Evolutionary conservation across 305 asterid species (phyloP).

Genomic region (Fraxinus xanthoxyloides): DNA sequence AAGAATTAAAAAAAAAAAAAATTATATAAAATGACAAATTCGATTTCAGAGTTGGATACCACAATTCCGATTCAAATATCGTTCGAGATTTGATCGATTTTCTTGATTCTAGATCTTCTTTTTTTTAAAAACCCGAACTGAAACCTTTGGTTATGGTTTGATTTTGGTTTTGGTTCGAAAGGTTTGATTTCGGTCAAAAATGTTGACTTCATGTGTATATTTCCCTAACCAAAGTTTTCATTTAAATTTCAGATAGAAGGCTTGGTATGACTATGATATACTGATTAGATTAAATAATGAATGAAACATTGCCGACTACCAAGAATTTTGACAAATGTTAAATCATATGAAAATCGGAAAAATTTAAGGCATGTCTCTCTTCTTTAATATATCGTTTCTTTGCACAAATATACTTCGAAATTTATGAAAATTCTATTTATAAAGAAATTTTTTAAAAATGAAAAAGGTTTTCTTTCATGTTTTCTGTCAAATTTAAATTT

Average conservation of each 20-base stretch:
- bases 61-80: no score
- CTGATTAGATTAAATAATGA: no score
- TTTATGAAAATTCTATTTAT: not conserved
- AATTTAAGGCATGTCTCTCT: not conserved
- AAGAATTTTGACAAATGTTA: not conserved
- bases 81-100: not conserved
- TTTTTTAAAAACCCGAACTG: no score
- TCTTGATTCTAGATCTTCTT: not conserved
- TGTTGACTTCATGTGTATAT: not conserved
- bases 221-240: not conserved
- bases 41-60: not conserved
- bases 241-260: no score
- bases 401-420: not conserved
- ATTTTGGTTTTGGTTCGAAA: no score
- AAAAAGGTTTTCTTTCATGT: not conserved
- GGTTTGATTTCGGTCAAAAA: no score
- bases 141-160: not conserved
- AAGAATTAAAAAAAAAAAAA: no score
- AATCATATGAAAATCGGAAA: not conserved
- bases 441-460: not conserved
- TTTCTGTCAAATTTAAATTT: not conserved
- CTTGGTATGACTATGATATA: no score
- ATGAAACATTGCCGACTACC: not conserved
- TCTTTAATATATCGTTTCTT: not conserved
- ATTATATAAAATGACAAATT: not conserved